Base-by-base conservation (phyloP, 2,329 filamentous ascomycete genomes). In the Pyrenochaeta sp. region DNA sequence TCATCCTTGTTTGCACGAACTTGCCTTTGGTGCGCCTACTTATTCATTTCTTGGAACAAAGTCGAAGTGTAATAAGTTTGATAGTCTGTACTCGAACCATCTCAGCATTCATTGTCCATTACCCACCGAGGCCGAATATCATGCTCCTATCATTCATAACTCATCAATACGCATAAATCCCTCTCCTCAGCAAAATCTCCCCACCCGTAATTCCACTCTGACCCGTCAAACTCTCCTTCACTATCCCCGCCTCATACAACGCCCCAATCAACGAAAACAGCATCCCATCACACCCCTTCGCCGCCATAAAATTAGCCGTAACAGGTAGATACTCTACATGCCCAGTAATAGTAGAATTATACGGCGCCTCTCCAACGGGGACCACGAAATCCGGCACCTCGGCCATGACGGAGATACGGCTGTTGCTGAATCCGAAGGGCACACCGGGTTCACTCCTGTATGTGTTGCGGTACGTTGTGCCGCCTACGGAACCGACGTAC, bases 201-300 rank as follows among this genome's bases (percentile, higher is more conserved):
- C 79, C 79, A 7, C 78, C 79, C 10, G 66, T 72, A n/a, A 77
- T 67, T 28, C 68, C 73, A 60, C 76, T 79, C 50, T 68, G 67
- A 0, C 85, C 85, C 2, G 80, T 72, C 67, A 77, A 71, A 2
- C 81, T 83, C 2, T 79, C 64, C 46, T 76, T 77, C 42, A 87
- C 22, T 2, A 87, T 77, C 0, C 85, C 85, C 15, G 77, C 81
- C 27, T 73, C 73, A 1, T 83, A 78, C 54, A 89, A 59, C 42
- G 85, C 83, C 49, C 81, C 75, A 2, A 86, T 83, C 49, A 89
- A 70, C 43, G 79, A 80, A 42, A 84, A 84, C 27, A 89, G 65
- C 77, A 88, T 79, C 0, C 84, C 84, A 72, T 89, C 87, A 60
- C 87, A 90, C 0, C 86, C 86, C 61, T 82, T 84, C 0, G 85